phyloP scores from a whole-genome alignment of 768 basidiomycete genomes.

The Pleurotus ostreatus region DNA sequence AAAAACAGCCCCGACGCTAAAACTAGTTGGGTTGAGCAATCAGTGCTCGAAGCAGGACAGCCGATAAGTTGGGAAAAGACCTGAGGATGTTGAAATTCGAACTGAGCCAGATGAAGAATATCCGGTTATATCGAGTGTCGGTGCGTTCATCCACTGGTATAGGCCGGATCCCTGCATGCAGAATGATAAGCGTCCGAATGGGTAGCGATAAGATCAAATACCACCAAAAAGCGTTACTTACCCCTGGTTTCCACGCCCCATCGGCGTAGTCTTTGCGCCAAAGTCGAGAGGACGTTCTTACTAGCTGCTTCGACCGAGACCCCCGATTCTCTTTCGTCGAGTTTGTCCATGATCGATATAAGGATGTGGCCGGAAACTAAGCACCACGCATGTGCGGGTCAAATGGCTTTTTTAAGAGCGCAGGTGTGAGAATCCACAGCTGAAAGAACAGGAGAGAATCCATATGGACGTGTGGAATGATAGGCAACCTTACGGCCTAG shows the following conservation, averaged over 20 bases:
- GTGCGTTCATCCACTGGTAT: constrained; percentile 51
- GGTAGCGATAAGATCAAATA: background rate
- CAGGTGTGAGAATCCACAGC: no score
- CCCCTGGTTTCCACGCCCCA: constrained; percentile 7
- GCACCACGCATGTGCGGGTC: no score
- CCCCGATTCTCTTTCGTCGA: no score
- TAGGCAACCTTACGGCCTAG: no score
- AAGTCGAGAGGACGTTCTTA: background rate
- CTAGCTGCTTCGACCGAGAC: no score
- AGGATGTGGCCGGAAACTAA: no score
- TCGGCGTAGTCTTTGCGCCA: background rate
- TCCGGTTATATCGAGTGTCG: constrained; percentile 59
- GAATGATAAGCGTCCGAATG: background rate
- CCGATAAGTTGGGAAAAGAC: background rate
- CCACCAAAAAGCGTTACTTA: background rate
- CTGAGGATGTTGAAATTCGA: constrained; percentile 68
- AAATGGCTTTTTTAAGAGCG: no score
- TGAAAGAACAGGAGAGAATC: no score
- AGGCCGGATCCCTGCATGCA: constrained; percentile 43
- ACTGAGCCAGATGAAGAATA: constrained; percentile 79
- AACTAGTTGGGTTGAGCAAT: constrained; percentile 29
- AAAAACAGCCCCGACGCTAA: constrained; percentile 66
- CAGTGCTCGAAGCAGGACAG: no score
- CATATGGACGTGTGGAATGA: no score
- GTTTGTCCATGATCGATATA: no score